Evolutionary conservation across 371 early-diverging fungal genomes (phyloP).

Genomic region (Syncephalis plumigaleata): DNA sequence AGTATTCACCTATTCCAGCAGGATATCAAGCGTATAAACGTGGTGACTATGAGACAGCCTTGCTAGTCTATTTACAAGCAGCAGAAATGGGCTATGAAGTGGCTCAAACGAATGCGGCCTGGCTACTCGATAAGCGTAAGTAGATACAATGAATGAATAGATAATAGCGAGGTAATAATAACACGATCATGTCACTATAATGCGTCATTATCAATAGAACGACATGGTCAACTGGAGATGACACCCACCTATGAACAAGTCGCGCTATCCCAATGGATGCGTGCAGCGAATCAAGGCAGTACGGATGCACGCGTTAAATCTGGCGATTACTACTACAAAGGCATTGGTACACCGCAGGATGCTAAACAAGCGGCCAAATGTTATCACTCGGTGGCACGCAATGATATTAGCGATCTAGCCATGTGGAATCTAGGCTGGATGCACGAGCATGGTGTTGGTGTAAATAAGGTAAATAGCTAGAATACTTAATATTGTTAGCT

Average conservation of each 20-base stretch:
- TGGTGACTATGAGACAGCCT: slow-evolving; percentile 50
- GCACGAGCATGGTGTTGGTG: slow-evolving; percentile 92
- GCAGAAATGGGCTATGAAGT: slow-evolving; percentile 75
- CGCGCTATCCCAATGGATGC: slow-evolving; percentile 78
- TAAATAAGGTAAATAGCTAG: slow-evolving; percentile 27
- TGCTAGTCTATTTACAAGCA: slow-evolving; percentile 51
- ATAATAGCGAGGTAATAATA: too few species aligned
- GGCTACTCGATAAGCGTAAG: slow-evolving; percentile 59
- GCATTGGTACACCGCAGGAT: slow-evolving; percentile 53
- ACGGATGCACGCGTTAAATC: slow-evolving; percentile 77
- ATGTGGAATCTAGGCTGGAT: slow-evolving; percentile 96
- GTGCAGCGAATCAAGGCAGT: slow-evolving; percentile 90
- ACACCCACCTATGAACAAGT: slow-evolving; percentile 6
- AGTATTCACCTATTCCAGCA: slow-evolving; percentile 34
- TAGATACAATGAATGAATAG: background rate
- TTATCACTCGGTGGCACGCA: slow-evolving; percentile 72
- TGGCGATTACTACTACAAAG: slow-evolving; percentile 87
- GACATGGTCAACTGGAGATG: background rate
- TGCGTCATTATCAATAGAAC: background rate
- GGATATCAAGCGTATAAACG: slow-evolving; percentile 30
- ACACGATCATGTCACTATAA: background rate
- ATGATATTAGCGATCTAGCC: slow-evolving; percentile 60
- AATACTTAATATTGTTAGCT: background rate
- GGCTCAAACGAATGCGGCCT: slow-evolving; percentile 77
- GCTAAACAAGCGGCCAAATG: slow-evolving; percentile 66